Evolutionary conservation across 2,329 filamentous ascomycete species (phyloP), one percentile per base, ranked within the genome.

Genomic region (Penicillium rolfsii): DNA sequence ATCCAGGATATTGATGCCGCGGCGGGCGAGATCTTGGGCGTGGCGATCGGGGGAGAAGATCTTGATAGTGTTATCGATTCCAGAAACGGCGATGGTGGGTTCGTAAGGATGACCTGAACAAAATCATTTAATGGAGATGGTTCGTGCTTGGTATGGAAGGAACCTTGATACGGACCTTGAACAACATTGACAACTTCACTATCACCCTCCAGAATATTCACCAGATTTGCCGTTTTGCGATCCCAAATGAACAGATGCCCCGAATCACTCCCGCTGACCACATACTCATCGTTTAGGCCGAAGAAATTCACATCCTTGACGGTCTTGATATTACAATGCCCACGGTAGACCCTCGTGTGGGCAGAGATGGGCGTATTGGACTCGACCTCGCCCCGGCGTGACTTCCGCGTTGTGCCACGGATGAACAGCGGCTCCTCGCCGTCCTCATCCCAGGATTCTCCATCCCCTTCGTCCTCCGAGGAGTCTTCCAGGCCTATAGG

Each of bases 251-350:
- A 90, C 26, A 90, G 70, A 70, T 89, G 84, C 0, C 87, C 87
- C 54, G 84, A 86, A 67, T 90, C 88, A 61, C 84, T 87, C 5
- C 87, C 87, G 59, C 84, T 87, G 11, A 89, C 86, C 11, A 90
- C 85, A 64, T 89, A 90, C 69, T 89, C 87, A 67, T 90, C 88
- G 60, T 88, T 77, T 40, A 88, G 74, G 0, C 87, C 87, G 63
- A 87, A 89, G 74, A 84, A 90, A 62, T 89, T 89, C 61, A 89
- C 85, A 68, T 90, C 87, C 67, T 90, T 90, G 66, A 89, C 86
- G 0, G 86, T 89, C 64, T 85, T 83, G 55, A 87, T 81, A 65
- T 89, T 89, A 76, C 87, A 89, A 71, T 89, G 87, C 2, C 87
- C 87, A 3, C 79, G 78, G 70, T 88, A 90, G 22, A 81, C 73